Conservation (phyloP, 495 filamentous ascomycete species). For the Penicillium cosmopolitanum region DNA sequence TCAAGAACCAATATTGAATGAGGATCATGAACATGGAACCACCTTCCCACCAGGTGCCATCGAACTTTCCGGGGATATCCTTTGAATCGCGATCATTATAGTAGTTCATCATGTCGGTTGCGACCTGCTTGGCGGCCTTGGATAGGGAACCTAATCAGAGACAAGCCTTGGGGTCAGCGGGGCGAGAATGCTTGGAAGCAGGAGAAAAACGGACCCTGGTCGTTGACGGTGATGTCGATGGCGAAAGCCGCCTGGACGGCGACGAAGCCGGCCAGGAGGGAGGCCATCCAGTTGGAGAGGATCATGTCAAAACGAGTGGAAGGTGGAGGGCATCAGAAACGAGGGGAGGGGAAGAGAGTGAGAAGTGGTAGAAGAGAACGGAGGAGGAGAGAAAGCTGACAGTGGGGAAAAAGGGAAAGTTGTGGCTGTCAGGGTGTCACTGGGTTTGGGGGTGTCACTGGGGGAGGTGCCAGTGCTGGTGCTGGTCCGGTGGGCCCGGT, state of each 20-base stretch:
- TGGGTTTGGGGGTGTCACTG: background rate
- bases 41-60: conserved; percentile 73
- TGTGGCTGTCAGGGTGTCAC: background rate
- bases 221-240: conserved; percentile 37
- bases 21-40: conserved; percentile 74
- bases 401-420: background rate
- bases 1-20: conserved; percentile 80
- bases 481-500: conserved; percentile 1
- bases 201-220: conserved; percentile 31
- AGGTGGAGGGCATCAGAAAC: conserved; percentile 16
- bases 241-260: conserved; percentile 33
- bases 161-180: conserved; percentile 1
- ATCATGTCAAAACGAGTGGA: conserved; percentile 32
- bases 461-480: background rate
- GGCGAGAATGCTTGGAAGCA: background rate
- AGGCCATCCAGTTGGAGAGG: conserved; percentile 25
- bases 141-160: conserved; percentile 58
- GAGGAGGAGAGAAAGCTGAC: background rate
- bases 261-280: conserved; percentile 33
- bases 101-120: conserved; percentile 65
- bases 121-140: conserved; percentile 61
- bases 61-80: conserved; percentile 66
- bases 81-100: conserved; percentile 66
- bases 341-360: conserved; percentile 4
- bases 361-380: conserved; percentile 9